Evolutionary conservation across 2,329 filamentous ascomycete species (phyloP).

Genomic region (Nemania sp.): DNA sequence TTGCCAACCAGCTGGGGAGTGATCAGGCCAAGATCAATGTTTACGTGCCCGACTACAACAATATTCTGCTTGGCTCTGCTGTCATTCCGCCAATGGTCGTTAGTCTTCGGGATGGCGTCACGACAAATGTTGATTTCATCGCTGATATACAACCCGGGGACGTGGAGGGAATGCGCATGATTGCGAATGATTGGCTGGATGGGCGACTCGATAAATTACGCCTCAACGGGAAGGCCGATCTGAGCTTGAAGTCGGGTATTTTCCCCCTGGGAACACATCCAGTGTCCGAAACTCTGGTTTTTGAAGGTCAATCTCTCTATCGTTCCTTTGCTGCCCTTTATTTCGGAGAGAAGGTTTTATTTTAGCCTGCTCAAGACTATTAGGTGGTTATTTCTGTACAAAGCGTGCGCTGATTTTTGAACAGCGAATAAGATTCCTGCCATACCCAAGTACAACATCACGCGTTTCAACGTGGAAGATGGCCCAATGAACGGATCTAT

Average conservation of each 20-base stretch:
- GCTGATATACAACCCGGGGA: constrained; percentile 76
- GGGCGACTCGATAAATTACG: constrained; percentile 73
- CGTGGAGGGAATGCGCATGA: constrained; percentile 72
- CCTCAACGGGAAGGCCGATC: constrained; percentile 71
- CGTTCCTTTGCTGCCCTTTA: constrained; percentile 63
- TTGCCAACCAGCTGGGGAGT: constrained; percentile 76
- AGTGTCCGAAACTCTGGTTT: constrained; percentile 72
- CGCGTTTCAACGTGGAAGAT: constrained; percentile 78
- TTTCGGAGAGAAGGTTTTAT: constrained; percentile 59
- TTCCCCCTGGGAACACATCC: constrained; percentile 77
- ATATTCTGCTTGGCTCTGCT: constrained; percentile 77
- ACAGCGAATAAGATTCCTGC: constrained; percentile 71
- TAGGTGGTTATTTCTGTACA: background rate
- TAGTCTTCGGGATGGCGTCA: constrained; percentile 75
- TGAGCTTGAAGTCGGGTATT: constrained; percentile 78
- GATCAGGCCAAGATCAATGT: constrained; percentile 73
- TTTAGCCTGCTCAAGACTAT: constrained; percentile 36
- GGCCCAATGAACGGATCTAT: constrained; percentile 64
- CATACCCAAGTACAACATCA: constrained; percentile 82
- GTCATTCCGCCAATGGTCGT: constrained; percentile 74
- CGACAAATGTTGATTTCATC: constrained; percentile 77
- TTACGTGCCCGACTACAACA: constrained; percentile 79
- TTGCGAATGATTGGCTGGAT: constrained; percentile 87
- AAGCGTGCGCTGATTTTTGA: constrained; percentile 43
- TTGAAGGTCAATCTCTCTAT: constrained; percentile 82